Base-by-base conservation (phyloP, 2,329 filamentous ascomycete genomes). In the Ramichloridium luteum region DNA sequence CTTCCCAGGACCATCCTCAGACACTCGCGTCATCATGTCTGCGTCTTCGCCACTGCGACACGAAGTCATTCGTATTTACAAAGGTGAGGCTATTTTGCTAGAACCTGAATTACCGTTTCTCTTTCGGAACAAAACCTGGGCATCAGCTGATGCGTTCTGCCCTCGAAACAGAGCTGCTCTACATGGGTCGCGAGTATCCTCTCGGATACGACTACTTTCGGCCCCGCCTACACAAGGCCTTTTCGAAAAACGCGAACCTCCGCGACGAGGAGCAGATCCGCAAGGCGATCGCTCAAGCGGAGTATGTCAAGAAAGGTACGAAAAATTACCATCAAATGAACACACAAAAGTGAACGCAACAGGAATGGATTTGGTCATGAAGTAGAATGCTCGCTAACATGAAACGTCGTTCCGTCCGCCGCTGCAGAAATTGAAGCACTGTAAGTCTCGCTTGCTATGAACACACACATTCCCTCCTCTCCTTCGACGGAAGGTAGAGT, bases 291-390 rank as follows among this genome's bases (percentile, higher is more conserved):
- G 67, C 72, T 25, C 68, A 78, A 38, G 88, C 85, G 1, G 74
- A 92, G 44, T 94, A 80, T 57, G 84, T 96, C 3, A 92, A 83
- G 59, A 94, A 92, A 68, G 84, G 84, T 84, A 51, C 35, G 51
- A 40, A 9, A 25, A 13, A 6, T n/a, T 23, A 10, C n/a, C n/a
- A n/a, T n/a, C n/a, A n/a, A n/a, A n/a, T n/a, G n/a, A n/a, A n/a
- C n/a, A n/a, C n/a, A n/a, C n/a, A n/a, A n/a, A n/a, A n/a, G n/a
- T n/a, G n/a, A n/a, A n/a, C n/a, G n/a, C n/a, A n/a, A n/a, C n/a
- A n/a, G n/a, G n/a, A n/a, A n/a, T n/a, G n/a, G n/a, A n/a, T n/a
- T n/a, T n/a, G n/a, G n/a, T n/a, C n/a, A n/a, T n/a, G n/a, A n/a
- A n/a, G n/a, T n/a, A n/a, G n/a, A n/a, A n/a, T n/a, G n/a, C n/a